phyloP scores from a whole-genome alignment of 192 early-diverging fungal genomes.

The Gryganskiella cystojenkinii region DNA sequence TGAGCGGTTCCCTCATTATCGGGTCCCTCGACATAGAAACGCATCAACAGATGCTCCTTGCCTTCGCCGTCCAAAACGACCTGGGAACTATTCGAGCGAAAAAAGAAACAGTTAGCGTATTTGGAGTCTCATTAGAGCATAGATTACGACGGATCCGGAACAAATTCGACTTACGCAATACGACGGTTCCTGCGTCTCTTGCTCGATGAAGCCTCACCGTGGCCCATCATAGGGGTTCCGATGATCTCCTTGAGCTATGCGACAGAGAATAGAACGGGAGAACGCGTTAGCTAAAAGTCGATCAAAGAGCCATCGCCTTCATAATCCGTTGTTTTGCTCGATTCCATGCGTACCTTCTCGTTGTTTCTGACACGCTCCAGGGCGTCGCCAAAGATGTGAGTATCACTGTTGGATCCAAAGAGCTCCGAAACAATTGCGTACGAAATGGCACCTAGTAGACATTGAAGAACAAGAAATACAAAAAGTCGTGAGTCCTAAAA shows the following conservation, averaged over 20 bases:
- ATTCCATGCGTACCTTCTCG: conserved; percentile 37
- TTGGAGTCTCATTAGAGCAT: neutral
- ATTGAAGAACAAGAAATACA: neutral
- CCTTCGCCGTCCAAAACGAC: conserved; percentile 56
- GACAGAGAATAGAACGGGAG: neutral
- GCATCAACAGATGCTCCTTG: conserved; percentile 61
- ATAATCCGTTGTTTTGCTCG: too few relatives aligned
- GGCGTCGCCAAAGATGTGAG: conserved; percentile 63
- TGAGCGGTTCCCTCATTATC: conserved; percentile 57
- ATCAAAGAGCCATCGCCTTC: too few relatives aligned
- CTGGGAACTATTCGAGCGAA: conserved; percentile 44
- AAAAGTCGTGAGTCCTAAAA: neutral
- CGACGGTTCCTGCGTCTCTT: conserved; percentile 42
- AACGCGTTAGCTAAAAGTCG: neutral
- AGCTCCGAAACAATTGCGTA: conserved; percentile 61
- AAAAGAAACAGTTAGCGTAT: conserved; percentile 4
- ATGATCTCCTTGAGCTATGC: conserved; percentile 34
- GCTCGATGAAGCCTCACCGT: conserved; percentile 41
- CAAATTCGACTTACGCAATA: conserved; percentile 32
- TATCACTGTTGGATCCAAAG: conserved; percentile 61
- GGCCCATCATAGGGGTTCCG: conserved; percentile 44
- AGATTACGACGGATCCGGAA: neutral
- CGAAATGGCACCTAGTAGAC: conserved; percentile 35
- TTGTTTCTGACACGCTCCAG: conserved; percentile 59
- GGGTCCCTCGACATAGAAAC: conserved; percentile 65